Evolutionary conservation across 1,139 yeast genomes (phyloP).

Genomic region (Candida glucosophila): DNA sequence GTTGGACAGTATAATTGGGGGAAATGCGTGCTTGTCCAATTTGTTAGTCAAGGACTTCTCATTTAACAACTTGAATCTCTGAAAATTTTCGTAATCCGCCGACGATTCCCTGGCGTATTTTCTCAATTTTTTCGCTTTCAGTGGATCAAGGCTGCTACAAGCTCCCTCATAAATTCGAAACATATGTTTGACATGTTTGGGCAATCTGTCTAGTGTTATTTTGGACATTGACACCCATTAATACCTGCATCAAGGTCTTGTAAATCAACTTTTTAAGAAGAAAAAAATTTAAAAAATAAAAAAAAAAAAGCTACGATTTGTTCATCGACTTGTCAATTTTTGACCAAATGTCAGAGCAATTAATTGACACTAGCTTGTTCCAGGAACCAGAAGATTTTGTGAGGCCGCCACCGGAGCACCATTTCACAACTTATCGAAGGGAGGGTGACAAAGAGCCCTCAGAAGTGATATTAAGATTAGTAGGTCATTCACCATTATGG

Average conservation of each 20-base stretch:
- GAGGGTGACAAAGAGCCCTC: slow-evolving; percentile 28
- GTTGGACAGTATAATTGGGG: slow-evolving; percentile 11
- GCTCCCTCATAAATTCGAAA: slow-evolving; percentile 8
- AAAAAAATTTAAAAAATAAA: too few relatives aligned
- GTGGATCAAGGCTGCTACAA: slow-evolving; percentile 4
- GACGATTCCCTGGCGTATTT: slow-evolving; percentile 10
- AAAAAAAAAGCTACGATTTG: too few relatives aligned
- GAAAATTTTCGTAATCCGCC: slow-evolving; percentile 13
- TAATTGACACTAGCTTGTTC: slow-evolving; percentile 39
- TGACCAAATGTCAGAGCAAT: slow-evolving; percentile 47
- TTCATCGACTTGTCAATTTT: too few relatives aligned
- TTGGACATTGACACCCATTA: too few relatives aligned
- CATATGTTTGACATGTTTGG: slow-evolving; percentile 5
- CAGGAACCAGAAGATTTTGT: slow-evolving; percentile 77
- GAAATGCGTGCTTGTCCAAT: slow-evolving; percentile 14
- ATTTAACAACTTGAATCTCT: slow-evolving; percentile 11
- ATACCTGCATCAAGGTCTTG: too few relatives aligned
- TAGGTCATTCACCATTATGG: slow-evolving; percentile 90
- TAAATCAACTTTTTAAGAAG: too few relatives aligned
- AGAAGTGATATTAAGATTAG: slow-evolving; percentile 55
- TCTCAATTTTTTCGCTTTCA: slow-evolving; percentile 7
- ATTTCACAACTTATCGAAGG: slow-evolving; percentile 62
- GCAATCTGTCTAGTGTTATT: slow-evolving; percentile 6
- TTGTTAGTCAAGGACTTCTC: slow-evolving; percentile 2
- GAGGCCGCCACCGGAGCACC: slow-evolving; percentile 58